phyloP scores from a whole-genome alignment of 2,329 filamentous ascomycete species.

The Chaetomiaceae sp. region DNA sequence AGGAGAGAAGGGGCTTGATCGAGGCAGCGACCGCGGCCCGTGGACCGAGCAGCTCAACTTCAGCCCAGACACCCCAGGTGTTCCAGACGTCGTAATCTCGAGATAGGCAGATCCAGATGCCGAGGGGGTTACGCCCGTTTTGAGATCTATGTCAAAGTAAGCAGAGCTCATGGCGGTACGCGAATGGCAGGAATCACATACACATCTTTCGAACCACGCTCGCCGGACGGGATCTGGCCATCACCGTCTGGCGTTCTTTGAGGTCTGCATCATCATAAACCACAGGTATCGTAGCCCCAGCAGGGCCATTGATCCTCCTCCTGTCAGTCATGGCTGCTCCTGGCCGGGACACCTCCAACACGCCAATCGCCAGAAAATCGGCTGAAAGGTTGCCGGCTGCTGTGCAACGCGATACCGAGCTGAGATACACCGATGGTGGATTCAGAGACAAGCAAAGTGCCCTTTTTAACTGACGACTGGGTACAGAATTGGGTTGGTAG shows the following conservation, averaged over 20 bases:
- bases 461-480: too few relatives aligned
- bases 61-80: slow-evolving; percentile 48
- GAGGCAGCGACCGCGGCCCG: slow-evolving; percentile 82
- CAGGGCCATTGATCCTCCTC: slow-evolving; percentile 83
- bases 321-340: slow-evolving; percentile 63
- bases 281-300: slow-evolving; percentile 68
- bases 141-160: slow-evolving; percentile 60
- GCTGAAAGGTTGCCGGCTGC: too few relatives aligned
- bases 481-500: too few relatives aligned
- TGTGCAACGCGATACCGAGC: too few relatives aligned
- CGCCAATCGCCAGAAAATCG: too few relatives aligned
- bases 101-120: slow-evolving; percentile 90
- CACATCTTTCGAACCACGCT: slow-evolving; percentile 81
- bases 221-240: slow-evolving; percentile 51
- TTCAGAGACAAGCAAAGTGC: too few relatives aligned
- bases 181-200: slow-evolving; percentile 42
- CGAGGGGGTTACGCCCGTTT: slow-evolving; percentile 86
- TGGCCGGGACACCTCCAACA: not conserved
- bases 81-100: slow-evolving; percentile 51
- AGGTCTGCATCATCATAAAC: slow-evolving; percentile 44
- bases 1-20: slow-evolving; percentile 85
- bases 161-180: slow-evolving; percentile 9
- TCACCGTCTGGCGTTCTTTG: slow-evolving; percentile 40
- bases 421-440: too few relatives aligned
- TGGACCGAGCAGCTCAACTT: slow-evolving; percentile 93